A percentile compares a stretch with the other conserved stretches of the same genome.
phyloP scores from a whole-genome alignment of 257 asterid species.

The Prunella vulgaris region DNA sequence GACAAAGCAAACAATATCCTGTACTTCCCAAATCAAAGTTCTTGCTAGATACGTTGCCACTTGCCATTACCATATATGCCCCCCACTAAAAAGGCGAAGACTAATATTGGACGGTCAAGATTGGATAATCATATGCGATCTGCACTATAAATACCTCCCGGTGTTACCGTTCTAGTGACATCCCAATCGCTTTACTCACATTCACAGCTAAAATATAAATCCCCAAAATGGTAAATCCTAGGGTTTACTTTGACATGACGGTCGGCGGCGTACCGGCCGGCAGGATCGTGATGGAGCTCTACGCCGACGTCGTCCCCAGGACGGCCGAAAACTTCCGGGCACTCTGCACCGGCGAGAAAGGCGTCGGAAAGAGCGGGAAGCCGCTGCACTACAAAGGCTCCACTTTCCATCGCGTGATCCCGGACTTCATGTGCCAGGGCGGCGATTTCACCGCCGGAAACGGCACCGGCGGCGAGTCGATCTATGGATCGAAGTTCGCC shows the following conservation, averaged over 20 bases:
- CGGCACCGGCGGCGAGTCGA: constrained; percentile 79
- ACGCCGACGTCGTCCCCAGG: constrained; percentile 48
- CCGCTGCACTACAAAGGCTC: constrained; percentile 67
- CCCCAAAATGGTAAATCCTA: constrained; percentile 45
- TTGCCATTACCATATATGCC: neutral
- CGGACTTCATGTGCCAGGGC: constrained; percentile 59
- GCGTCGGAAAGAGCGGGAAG: constrained; percentile 45
- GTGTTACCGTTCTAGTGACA: neutral
- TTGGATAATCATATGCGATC: neutral
- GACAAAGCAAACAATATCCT: too few species aligned
- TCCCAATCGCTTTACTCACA: neutral
- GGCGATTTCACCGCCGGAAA: constrained; percentile 73
- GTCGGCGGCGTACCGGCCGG: constrained; percentile 41
- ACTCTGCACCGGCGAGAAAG: constrained; percentile 76
- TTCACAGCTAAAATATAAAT: neutral
- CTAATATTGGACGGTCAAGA: constrained; percentile 10
- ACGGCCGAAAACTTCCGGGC: constrained; percentile 75
- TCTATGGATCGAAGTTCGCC: constrained; percentile 55
- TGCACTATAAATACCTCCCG: neutral
- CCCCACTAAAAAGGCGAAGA: neutral
- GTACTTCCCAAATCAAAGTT: too few species aligned
- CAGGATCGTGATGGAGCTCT: constrained; percentile 50
- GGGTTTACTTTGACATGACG: constrained; percentile 54
- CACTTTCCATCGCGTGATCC: constrained; percentile 56
- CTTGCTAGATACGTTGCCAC: too few species aligned